phyloP scores from a whole-genome alignment of 331 rosid genomes.

The Acacia pycnantha region DNA sequence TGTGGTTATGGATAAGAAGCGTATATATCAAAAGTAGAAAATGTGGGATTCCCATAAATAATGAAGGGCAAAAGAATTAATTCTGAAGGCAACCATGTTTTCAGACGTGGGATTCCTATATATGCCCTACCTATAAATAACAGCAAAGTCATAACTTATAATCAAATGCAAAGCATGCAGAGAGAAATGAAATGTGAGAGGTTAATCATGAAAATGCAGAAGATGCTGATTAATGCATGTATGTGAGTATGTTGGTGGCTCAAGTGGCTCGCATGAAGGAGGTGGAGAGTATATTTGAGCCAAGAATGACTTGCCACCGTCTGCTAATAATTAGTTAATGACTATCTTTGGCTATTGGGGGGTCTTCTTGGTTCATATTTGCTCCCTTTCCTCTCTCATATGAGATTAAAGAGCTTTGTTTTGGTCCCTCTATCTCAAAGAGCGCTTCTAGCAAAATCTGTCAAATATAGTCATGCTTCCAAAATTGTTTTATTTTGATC shows the following conservation, averaged over 20 bases:
- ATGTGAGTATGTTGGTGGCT: background rate
- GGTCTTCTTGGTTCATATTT: constrained; percentile 46
- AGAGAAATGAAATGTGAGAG: background rate
- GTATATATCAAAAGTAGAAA: background rate
- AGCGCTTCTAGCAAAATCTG: background rate
- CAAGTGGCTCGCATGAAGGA: background rate
- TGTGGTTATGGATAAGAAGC: background rate
- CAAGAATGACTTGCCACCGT: constrained; percentile 54
- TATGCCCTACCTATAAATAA: background rate
- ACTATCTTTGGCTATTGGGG: background rate
- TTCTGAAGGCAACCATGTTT: background rate
- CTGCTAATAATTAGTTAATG: background rate
- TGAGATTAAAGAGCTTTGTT: constrained; percentile 8
- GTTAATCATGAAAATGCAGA: background rate
- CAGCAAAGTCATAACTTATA: background rate
- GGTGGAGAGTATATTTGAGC: constrained; percentile 11
- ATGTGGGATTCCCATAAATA: background rate
- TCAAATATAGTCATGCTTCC: background rate
- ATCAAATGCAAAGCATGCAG: background rate
- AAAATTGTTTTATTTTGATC: background rate
- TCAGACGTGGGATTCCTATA: background rate
- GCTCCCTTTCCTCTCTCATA: constrained; percentile 38
- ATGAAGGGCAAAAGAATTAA: background rate
- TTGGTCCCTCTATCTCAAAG: background rate
- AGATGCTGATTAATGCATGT: background rate